Conservation (phyloP, 2,329 filamentous ascomycete species). For the Pseudopithomyces chartarum region DNA sequence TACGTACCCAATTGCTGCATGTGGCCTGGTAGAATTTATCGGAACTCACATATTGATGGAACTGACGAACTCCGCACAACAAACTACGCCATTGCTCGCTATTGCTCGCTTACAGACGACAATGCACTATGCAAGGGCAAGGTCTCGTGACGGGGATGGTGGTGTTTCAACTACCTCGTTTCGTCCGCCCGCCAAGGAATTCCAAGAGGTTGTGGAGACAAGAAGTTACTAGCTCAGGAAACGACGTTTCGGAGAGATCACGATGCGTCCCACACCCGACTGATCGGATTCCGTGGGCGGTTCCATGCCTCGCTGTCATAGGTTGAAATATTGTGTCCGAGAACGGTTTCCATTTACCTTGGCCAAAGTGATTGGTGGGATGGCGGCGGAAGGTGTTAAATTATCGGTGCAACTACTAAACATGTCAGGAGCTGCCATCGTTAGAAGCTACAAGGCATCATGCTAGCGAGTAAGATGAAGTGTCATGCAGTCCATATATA, state of each 20-base stretch:
- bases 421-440: background rate
- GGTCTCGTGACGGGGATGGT: constrained; percentile 1
- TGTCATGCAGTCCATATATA: constrained; percentile 5
- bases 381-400: constrained; percentile 6
- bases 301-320: background rate
- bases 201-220: constrained; percentile 20
- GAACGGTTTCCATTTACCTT: background rate
- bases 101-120: background rate
- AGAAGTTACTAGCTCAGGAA: background rate
- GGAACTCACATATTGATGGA: no score
- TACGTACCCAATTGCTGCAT: no score
- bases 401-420: background rate
- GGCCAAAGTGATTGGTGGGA: constrained; percentile 13
- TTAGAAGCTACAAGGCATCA: background rate
- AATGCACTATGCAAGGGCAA: background rate
- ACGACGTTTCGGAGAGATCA: constrained; percentile 4
- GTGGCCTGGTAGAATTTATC: no score
- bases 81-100: background rate
- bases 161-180: constrained; percentile 19
- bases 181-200: constrained; percentile 15
- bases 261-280: background rate
- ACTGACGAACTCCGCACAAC: no score
- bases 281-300: background rate
- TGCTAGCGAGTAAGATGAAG: background rate
- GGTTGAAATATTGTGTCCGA: background rate